Percentiles rank a stretch among this genome's conserved stretches.
These are phyloP conservation scores for Leptographium procerum DNA, from an alignment of 2,329 filamentous ascomycete genomes.

Conservation along the genomic window DNA sequence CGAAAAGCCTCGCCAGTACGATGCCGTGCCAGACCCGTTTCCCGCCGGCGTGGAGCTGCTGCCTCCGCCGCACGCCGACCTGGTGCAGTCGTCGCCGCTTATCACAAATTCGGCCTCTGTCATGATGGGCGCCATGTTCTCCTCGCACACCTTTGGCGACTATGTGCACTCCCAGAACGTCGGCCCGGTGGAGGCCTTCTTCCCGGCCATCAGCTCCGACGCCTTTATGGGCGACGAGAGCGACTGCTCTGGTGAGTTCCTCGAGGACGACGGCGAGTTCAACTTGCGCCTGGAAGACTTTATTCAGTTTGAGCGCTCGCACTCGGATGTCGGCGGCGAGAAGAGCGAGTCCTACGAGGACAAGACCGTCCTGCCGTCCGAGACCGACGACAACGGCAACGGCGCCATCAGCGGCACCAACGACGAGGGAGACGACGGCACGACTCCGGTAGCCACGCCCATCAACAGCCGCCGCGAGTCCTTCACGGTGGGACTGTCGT, in stretches of 20 bases:
- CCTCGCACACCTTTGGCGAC: constrained; percentile 42
- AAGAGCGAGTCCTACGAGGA: constrained; percentile 3
- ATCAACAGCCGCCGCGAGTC: not conserved
- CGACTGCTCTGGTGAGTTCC: constrained; percentile 34
- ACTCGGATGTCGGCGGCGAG: constrained; percentile 20
- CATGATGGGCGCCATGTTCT: constrained; percentile 66
- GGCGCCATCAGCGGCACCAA: constrained; percentile 17
- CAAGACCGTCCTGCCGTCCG: not conserved
- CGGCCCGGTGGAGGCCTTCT: constrained; percentile 66
- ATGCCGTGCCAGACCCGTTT: not conserved
- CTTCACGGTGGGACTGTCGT: constrained; percentile 24
- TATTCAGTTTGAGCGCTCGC: constrained; percentile 47
- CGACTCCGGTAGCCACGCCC: constrained; percentile 33
- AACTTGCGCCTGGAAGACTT: constrained; percentile 60
- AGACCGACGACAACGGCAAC: constrained; percentile 2
- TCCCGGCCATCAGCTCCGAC: constrained; percentile 50
- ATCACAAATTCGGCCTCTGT: constrained; percentile 59
- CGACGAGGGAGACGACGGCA: constrained; percentile 34
- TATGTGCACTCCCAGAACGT: constrained; percentile 54
- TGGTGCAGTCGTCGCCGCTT: constrained; percentile 39
- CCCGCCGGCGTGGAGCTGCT: constrained; percentile 17
- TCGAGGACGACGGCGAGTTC: constrained; percentile 57
- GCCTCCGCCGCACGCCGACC: constrained; percentile 16
- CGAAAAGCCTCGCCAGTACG: constrained; percentile 20
- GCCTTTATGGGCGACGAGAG: constrained; percentile 41